phyloP scores from a whole-genome alignment of 2,329 filamentous ascomycete genomes.

The Ascocoryne sarcoides region DNA sequence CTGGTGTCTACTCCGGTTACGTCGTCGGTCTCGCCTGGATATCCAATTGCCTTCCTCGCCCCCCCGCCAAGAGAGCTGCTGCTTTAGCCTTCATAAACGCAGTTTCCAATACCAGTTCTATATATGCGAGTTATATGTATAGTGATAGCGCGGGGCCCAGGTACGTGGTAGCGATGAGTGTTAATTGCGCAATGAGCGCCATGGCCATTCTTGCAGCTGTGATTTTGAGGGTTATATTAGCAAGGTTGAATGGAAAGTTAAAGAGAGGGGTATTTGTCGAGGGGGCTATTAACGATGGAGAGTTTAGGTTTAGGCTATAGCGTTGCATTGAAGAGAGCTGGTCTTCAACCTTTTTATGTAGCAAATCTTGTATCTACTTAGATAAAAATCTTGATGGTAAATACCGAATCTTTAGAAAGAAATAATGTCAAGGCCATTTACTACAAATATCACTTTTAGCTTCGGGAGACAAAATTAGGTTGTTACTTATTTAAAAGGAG shows the following conservation, averaged over 20 bases:
- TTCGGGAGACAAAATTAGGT: no score
- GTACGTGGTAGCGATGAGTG: slow-evolving; percentile 45
- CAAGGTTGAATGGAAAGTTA: slow-evolving; percentile 59
- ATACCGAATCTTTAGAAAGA: no score
- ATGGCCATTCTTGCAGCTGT: slow-evolving; percentile 57
- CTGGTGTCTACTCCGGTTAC: slow-evolving; percentile 56
- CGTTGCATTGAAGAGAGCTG: no score
- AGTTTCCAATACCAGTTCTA: slow-evolving; percentile 58
- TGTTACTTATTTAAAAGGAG: no score
- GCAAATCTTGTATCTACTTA: no score
- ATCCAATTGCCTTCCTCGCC: slow-evolving; percentile 63
- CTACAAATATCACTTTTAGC: no score
- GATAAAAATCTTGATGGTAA: no score
- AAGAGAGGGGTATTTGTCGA: slow-evolving; percentile 48
- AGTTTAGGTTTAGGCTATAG: slow-evolving; percentile 58
- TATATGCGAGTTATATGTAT: slow-evolving; percentile 65
- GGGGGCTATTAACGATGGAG: slow-evolving; percentile 45
- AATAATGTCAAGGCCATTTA: no score
- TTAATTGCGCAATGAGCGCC: slow-evolving; percentile 57
- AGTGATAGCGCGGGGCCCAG: slow-evolving; percentile 33
- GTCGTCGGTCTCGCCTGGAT: slow-evolving; percentile 68
- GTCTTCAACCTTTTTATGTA: no score
- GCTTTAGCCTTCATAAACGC: slow-evolving; percentile 71
- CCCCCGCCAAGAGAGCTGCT: slow-evolving; percentile 53
- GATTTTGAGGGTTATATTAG: slow-evolving; percentile 53